Percentiles rank a stretch among this genome's conserved stretches.
Evolutionary conservation across 2,329 filamentous ascomycete genomes (phyloP).

Genomic region (Plectosphaerella plurivora): DNA sequence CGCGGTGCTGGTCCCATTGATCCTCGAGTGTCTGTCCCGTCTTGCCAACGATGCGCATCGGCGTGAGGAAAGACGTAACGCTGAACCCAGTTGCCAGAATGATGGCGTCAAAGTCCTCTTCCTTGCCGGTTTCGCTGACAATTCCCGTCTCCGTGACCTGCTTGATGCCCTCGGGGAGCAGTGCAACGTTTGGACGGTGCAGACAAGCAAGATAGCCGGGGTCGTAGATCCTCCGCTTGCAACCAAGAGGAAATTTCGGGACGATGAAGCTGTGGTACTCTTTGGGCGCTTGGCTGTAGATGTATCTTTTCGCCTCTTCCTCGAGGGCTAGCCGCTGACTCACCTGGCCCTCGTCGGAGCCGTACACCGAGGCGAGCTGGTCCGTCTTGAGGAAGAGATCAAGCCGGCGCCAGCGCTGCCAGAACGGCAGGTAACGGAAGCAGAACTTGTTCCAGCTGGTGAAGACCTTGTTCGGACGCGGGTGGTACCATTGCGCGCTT

Average conservation of each 20-base stretch:
- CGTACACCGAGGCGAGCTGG: constrained; percentile 14
- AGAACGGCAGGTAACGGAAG: constrained; percentile 17
- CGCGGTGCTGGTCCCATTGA: constrained; percentile 19
- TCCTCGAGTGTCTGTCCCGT: constrained; percentile 15
- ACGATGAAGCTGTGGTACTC: constrained; percentile 24
- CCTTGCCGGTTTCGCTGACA: constrained; percentile 11
- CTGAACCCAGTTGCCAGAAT: constrained; percentile 22
- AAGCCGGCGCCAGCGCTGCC: constrained; percentile 11
- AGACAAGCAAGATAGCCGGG: constrained; percentile 25
- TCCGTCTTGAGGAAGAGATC: constrained; percentile 17
- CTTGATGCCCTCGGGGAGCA: constrained; percentile 18
- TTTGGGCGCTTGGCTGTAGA: constrained; percentile 16
- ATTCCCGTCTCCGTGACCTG: constrained; percentile 20
- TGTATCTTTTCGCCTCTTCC: constrained; percentile 17
- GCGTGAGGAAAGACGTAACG: constrained; percentile 16
- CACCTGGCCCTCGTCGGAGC: constrained; percentile 3
- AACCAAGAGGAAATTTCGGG: constrained; percentile 26
- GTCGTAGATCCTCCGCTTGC: constrained; percentile 29
- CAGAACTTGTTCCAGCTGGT: constrained; percentile 12
- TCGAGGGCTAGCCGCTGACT: constrained; percentile 7
- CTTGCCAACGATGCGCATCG: constrained; percentile 19
- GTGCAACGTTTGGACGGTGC: constrained; percentile 21
- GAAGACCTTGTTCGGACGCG: constrained; percentile 14
- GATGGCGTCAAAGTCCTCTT: constrained; percentile 19
- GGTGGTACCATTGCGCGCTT: constrained; percentile 17